Evolutionary conservation across 805 yeast species (phyloP).

Genomic region (Tetrapisispora pingtungensis): DNA sequence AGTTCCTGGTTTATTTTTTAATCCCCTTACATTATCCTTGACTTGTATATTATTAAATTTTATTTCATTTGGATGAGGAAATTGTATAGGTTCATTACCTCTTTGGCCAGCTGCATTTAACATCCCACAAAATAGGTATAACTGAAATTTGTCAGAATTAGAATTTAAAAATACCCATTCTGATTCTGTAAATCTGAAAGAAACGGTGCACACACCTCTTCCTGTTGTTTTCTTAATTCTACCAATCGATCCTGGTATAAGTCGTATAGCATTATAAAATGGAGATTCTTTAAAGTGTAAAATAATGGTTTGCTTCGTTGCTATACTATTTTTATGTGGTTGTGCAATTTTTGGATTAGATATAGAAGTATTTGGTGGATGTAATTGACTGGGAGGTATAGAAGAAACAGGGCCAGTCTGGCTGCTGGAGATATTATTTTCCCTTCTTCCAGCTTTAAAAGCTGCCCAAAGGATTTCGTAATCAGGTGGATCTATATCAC

Average conservation of each 20-base stretch:
- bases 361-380: background rate
- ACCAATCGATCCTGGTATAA: constrained; percentile 39
- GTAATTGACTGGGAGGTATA: constrained; percentile 9
- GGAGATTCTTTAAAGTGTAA: constrained; percentile 41
- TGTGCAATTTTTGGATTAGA: background rate
- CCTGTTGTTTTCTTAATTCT: constrained; percentile 29
- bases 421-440: no score
- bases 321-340: background rate
- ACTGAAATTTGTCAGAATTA: constrained; percentile 23
- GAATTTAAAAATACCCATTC: constrained; percentile 34
- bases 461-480: constrained; percentile 28
- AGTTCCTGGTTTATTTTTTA: constrained; percentile 68
- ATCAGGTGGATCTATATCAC: constrained; percentile 30
- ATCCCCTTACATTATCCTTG: constrained; percentile 55
- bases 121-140: constrained; percentile 47
- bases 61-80: constrained; percentile 65
- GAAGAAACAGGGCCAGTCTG: constrained; percentile 20
- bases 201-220: constrained; percentile 36
- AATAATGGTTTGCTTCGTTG: constrained; percentile 1
- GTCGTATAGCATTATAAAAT: constrained; percentile 41
- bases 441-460: constrained; percentile 9
- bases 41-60: constrained; percentile 44
- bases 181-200: constrained; percentile 34
- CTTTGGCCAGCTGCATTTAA: constrained; percentile 23
- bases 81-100: constrained; percentile 47